A percentile compares a stretch with the other conserved stretches of the same genome.
These are phyloP conservation scores for Heterobasidion occidentale DNA, from an alignment of 1,284 basidiomycete species.

Conservation along the genomic window DNA sequence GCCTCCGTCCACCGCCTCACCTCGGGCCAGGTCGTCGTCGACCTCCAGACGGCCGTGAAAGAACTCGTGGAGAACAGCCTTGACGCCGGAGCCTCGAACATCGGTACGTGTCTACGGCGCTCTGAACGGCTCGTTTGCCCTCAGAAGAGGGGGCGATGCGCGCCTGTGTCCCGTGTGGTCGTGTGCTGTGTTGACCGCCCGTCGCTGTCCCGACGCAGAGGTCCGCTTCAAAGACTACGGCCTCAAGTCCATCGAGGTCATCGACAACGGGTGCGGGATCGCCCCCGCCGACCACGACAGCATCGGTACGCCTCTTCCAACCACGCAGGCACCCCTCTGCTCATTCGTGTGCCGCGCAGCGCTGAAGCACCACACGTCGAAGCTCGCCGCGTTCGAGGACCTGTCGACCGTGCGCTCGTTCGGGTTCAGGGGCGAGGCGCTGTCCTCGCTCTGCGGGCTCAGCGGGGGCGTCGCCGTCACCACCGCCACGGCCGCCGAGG, in stretches of 20 bases:
- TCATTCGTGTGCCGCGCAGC: too few relatives aligned
- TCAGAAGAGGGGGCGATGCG: too few relatives aligned
- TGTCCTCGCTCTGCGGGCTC: constrained; percentile 88
- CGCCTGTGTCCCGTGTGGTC: too few relatives aligned
- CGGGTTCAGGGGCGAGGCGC: constrained; percentile 94
- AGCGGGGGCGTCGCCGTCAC: constrained; percentile 63
- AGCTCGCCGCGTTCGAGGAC: constrained; percentile 74
- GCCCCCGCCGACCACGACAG: constrained; percentile 67
- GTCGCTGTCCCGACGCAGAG: constrained; percentile 40
- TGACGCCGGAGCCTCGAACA: constrained; percentile 83
- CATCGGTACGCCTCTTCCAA: constrained; percentile 79
- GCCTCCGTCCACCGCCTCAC: constrained; percentile 80
- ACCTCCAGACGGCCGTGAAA: constrained; percentile 91
- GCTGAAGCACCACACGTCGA: constrained; percentile 93
- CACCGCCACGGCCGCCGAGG: constrained; percentile 65
- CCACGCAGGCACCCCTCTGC: too few relatives aligned
- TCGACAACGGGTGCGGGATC: constrained; percentile 92
- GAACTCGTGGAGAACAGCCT: constrained; percentile 96
- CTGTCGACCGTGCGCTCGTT: constrained; percentile 77
- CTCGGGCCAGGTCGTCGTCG: constrained; percentile 92
- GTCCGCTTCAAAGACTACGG: constrained; percentile 90
- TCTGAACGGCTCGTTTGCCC: background rate
- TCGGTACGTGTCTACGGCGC: constrained; percentile 44
- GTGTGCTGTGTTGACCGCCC: background rate
- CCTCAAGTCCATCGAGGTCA: constrained; percentile 78